Percentiles rank a stretch among this genome's conserved stretches.
phyloP scores from a whole-genome alignment of 2,329 filamentous ascomycete genomes.

The Chrysoporthe austroafricana region DNA sequence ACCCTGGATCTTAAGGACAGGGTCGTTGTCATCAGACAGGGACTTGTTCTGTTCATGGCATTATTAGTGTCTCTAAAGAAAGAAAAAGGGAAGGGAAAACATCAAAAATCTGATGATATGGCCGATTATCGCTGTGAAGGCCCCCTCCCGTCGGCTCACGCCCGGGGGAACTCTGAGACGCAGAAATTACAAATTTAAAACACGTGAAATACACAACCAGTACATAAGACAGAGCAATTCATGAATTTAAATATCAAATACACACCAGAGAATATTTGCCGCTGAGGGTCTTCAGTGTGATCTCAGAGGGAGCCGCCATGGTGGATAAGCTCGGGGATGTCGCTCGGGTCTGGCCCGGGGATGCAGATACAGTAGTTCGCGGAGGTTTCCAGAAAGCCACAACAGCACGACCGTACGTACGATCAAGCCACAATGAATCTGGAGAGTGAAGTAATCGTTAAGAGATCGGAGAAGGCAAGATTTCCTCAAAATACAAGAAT shows the following conservation, averaged over 20 bases:
- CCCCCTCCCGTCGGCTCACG: not conserved
- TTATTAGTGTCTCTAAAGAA: not conserved
- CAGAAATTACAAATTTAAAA: not conserved
- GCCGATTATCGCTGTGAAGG: too few species aligned
- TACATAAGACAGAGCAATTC: too few species aligned
- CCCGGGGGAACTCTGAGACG: not conserved
- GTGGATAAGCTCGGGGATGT: constrained; percentile 11
- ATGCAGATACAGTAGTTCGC: not conserved
- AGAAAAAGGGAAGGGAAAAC: too few species aligned
- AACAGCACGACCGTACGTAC: not conserved
- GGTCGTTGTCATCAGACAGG: constrained; percentile 30
- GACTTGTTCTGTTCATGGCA: constrained; percentile 15
- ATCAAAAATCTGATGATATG: too few species aligned
- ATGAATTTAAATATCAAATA: not conserved
- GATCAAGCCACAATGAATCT: not conserved
- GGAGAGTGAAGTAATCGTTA: not conserved
- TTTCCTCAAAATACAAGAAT: not conserved
- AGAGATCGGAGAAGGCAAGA: not conserved
- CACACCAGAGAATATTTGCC: constrained; percentile 22
- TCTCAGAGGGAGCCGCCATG: constrained; percentile 21
- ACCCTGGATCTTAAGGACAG: constrained; percentile 30
- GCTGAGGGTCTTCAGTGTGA: constrained; percentile 21
- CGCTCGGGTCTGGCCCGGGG: constrained; percentile 1
- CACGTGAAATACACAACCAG: not conserved
- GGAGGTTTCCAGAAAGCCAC: not conserved